Percentiles rank a stretch among this genome's conserved stretches.
Conservation (phyloP, 495 filamentous ascomycete species). For the Hypoxylon perforatum region DNA sequence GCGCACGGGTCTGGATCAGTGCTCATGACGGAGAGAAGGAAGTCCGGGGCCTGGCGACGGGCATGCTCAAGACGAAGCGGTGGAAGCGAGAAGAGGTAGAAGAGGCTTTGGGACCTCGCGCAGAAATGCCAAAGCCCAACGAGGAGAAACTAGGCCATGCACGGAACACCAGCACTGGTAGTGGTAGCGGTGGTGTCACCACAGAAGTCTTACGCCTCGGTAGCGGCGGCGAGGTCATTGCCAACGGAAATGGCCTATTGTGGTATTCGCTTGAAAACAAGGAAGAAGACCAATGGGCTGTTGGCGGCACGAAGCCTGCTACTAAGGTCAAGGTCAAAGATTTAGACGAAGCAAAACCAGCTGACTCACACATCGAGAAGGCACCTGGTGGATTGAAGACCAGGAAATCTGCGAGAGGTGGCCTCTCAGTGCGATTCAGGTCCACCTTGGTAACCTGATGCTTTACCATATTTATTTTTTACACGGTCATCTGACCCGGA, state of each 20-base stretch:
- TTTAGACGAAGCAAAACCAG: constrained; percentile 3
- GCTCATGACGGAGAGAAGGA: constrained; percentile 75
- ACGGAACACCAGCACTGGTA: constrained; percentile 22
- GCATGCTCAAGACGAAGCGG: constrained; percentile 58
- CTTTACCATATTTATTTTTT: neutral
- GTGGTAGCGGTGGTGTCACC: constrained; percentile 6
- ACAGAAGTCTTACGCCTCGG: constrained; percentile 47
- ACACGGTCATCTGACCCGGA: neutral
- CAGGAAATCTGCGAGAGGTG: constrained; percentile 17
- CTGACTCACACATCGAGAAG: constrained; percentile 28
- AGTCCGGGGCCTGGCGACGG: constrained; percentile 62
- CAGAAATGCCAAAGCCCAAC: neutral
- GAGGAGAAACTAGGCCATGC: constrained; percentile 16
- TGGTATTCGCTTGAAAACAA: constrained; percentile 25
- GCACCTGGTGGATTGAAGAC: constrained; percentile 25
- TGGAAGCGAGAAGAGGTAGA: constrained; percentile 60
- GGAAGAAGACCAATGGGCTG: constrained; percentile 15
- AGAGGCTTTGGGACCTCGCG: constrained; percentile 22
- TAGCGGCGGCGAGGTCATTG: constrained; percentile 48
- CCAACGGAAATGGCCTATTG: constrained; percentile 41
- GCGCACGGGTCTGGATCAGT: constrained; percentile 69
- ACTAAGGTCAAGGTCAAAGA: constrained; percentile 3
- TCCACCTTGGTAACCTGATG: constrained; percentile 4
- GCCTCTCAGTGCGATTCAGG: constrained; percentile 27
- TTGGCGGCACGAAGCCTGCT: neutral